Base-by-base conservation (phyloP, 352 stramenopile genomes). In the Albugo laibachii region DNA sequence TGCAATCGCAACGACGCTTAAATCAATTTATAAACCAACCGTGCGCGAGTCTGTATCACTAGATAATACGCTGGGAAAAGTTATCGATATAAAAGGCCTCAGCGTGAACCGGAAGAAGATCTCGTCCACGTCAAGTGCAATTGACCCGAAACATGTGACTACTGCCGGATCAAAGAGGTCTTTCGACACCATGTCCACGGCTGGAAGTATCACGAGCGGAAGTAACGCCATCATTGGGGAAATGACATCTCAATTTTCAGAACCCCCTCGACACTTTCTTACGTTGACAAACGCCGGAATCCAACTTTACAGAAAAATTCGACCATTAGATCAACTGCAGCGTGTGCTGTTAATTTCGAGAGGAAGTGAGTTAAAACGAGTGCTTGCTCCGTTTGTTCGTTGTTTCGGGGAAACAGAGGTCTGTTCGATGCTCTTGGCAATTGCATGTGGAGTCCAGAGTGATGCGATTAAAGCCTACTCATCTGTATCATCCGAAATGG, bases 231-330 rank as follows among this genome's bases (percentile, higher is more conserved):
- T 79, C 21, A 63, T 83, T 39, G 56, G 62, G 16, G 82, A 94
- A 45, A 82, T 92, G 59, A 73, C 79, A n/a, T 60, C 76, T 1
- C 83, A 93, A 66, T 84, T 81, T 45, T 86, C 69, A 10, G 61
- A 83, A 24, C 71, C 76, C 21, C 73, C 75, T 36, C 69, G 82
- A 18, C 77, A 88, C 48, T 84, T 94, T 50, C 46, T 94, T 19
- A 88, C 79, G 35, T 54, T 94, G 20, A 92, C 79, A 11, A 87
- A 78, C 43, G 56, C 69, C 0, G 80, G 80, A 15, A 82, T 94
- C 56, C 82, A 94, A 55, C 66, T 91, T 14, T 86, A 93, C 51
- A 81, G 85, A 56, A 94, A 94, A 57, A 75, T 93, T 36, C 72
- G 83, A 3, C 83, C 83, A 10, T 66, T 93, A 16, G 83, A 95